phyloP scores from a whole-genome alignment of 306 rosid species.

The Cucurbita argyrosperma region DNA sequence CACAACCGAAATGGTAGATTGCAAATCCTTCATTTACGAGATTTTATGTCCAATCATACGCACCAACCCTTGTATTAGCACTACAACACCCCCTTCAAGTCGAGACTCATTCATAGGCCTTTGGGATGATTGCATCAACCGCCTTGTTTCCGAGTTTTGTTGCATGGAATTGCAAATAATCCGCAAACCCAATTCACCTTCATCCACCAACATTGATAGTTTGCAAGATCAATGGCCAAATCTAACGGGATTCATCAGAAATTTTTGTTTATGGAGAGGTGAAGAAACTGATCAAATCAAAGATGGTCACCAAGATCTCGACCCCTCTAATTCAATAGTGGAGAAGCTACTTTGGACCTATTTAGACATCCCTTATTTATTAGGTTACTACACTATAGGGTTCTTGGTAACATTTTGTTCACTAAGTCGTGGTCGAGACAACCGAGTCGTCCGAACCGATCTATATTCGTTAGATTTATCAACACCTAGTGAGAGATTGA shows the following conservation, averaged over 20 bases:
- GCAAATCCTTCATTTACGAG: constrained; percentile 47
- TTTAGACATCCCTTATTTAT: constrained; percentile 55
- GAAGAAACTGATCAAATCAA: constrained; percentile 51
- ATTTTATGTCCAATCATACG: constrained; percentile 47
- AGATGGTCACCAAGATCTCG: constrained; percentile 23
- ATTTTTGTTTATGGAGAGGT: constrained; percentile 78
- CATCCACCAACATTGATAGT: neutral
- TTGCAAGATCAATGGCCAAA: constrained; percentile 86
- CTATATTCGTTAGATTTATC: constrained; percentile 40
- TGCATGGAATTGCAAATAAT: constrained; percentile 25
- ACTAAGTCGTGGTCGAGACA: constrained; percentile 30
- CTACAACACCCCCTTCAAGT: constrained; percentile 15
- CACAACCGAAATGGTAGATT: constrained; percentile 39
- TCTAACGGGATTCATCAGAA: constrained; percentile 48
- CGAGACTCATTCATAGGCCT: constrained; percentile 61
- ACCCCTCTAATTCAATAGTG: constrained; percentile 38
- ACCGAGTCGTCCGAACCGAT: constrained; percentile 41
- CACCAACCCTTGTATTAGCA: constrained; percentile 22
- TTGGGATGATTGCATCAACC: constrained; percentile 88
- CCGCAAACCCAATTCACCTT: constrained; percentile 28
- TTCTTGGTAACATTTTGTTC: constrained; percentile 64
- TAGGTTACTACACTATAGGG: constrained; percentile 64
- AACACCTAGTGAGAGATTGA: constrained; percentile 40
- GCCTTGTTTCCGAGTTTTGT: constrained; percentile 44
- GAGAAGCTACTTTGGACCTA: constrained; percentile 60